Percentiles rank a stretch among this genome's conserved stretches.
Conservation (phyloP, 139 green algal species). For the Auxenochlorella pyrenoidosa region DNA sequence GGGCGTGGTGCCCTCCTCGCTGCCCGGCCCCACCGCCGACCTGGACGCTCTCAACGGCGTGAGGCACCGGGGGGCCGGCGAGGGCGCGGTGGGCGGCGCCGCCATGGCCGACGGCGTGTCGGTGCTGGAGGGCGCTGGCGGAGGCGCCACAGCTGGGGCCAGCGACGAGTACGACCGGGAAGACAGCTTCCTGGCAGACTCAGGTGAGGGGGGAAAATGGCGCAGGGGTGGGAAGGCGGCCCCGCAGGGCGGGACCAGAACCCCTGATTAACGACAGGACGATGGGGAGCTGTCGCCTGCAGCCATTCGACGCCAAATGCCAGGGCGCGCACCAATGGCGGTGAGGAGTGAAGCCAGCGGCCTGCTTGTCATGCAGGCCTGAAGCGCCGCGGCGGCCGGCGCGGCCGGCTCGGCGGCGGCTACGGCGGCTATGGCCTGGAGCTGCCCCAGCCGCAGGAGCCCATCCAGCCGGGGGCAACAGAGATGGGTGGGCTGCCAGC, state of each 20-base stretch:
- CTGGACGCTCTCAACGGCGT: constrained; percentile 32
- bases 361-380: background rate
- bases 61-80: background rate
- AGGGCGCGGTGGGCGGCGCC: background rate
- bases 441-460: constrained; percentile 52
- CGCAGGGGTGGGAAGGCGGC: too few relatives aligned
- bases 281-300: too few relatives aligned
- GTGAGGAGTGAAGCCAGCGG: too few relatives aligned
- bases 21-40: constrained; percentile 48
- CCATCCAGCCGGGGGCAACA: constrained; percentile 79
- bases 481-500: constrained; percentile 13
- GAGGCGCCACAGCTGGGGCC: background rate
- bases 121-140: constrained; percentile 17
- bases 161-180: constrained; percentile 39
- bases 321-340: too few relatives aligned
- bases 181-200: constrained; percentile 39
- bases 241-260: too few relatives aligned
- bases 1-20: constrained; percentile 56
- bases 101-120: constrained; percentile 5
- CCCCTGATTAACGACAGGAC: too few relatives aligned
- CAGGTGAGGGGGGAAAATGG: background rate
- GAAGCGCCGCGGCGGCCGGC: constrained; percentile 17
- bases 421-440: constrained; percentile 30
- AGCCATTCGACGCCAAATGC: too few relatives aligned
- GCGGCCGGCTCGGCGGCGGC: constrained; percentile 24